Evolutionary conservation across 176 grass and related monocot genomes (phyloP), one percentile per base, ranked within the genome.

Genomic region (Alopecurus myosuroides): DNA sequence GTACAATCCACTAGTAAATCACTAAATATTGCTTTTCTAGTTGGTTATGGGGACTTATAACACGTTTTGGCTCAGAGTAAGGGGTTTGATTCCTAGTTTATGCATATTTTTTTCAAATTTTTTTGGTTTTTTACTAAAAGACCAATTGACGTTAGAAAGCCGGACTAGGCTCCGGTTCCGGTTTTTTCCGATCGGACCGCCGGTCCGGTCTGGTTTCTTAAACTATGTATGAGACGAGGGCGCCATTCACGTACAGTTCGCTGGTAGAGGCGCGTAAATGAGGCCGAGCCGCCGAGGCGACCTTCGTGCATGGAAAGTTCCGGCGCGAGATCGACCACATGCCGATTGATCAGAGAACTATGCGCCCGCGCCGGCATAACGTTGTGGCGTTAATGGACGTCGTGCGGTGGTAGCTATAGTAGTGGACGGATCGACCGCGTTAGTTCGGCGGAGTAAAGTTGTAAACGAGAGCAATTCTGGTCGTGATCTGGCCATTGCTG

Each of bases 191-290:
- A n/a, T n/a, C n/a, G n/a, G n/a, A n/a, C n/a, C n/a, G n/a, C n/a
- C n/a, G n/a, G n/a, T n/a, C n/a, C n/a, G n/a, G n/a, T n/a, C n/a
- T n/a, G n/a, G n/a, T n/a, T n/a, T n/a, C n/a, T n/a, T n/a, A n/a
- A n/a, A n/a, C n/a, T n/a, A n/a, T n/a, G n/a, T n/a, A n/a, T 5
- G 7, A 67, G 61, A 51, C 65, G 79, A 52, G 50, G 50, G 50
- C 56, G 56, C 23, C 23, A 11, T 34, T 68, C 46, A 75, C 23
- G 68, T 46, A 72, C 77, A 7, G 49, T 76, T 89, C 35, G 82
- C 30, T 68, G 46, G 49, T 60, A 36, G 31, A 34, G 77, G 77
- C 30, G 49, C 60, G 88, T 79, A 79, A 84, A 85, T 89, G 88
- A 50, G 39, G 45, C 11, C 65, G 22, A 71, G 11, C 37, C 20